These are phyloP conservation scores for Pseudogymnoascus destructans DNA, from an alignment of 2,329 filamentous ascomycete genomes.

Conservation along the genomic window DNA sequence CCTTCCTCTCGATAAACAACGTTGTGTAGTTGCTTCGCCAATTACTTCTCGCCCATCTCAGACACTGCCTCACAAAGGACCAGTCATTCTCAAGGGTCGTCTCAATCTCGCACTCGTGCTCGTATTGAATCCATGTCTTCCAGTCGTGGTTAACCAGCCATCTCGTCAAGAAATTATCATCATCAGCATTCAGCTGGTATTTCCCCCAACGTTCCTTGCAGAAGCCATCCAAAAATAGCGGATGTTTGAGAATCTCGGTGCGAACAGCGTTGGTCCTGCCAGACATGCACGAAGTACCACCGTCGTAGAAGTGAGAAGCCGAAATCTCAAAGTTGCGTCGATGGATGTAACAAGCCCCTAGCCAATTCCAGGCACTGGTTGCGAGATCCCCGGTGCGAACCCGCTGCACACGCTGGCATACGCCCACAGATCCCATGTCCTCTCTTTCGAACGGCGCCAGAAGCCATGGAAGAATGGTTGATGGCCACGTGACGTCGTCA, in stretches of 20 bases:
- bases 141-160: constrained; percentile 88
- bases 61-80: constrained; percentile 86
- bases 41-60: constrained; percentile 91
- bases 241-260: constrained; percentile 73
- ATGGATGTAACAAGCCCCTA: constrained; percentile 85
- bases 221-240: constrained; percentile 77
- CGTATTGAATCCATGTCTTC: constrained; percentile 94
- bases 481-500: constrained; percentile 89
- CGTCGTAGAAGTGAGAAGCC: constrained; percentile 87
- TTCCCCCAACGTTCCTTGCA: constrained; percentile 82
- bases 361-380: constrained; percentile 67
- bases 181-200: constrained; percentile 87
- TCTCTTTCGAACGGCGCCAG: constrained; percentile 81
- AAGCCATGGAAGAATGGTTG: constrained; percentile 78
- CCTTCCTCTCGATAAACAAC: constrained; percentile 67
- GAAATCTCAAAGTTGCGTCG: constrained; percentile 94
- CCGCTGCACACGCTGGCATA: constrained; percentile 73
- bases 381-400: constrained; percentile 42
- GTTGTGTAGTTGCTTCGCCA: constrained; percentile 96
- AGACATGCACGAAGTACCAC: constrained; percentile 92
- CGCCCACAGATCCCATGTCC: constrained; percentile 78
- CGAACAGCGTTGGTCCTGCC: constrained; percentile 88
- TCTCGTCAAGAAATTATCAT: constrained; percentile 95
- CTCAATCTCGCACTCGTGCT: constrained; percentile 78
- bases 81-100: constrained; percentile 82